Evolutionary conservation across 2,329 filamentous ascomycete genomes (phyloP).

Genomic region (Sporothrix brasiliensis): DNA sequence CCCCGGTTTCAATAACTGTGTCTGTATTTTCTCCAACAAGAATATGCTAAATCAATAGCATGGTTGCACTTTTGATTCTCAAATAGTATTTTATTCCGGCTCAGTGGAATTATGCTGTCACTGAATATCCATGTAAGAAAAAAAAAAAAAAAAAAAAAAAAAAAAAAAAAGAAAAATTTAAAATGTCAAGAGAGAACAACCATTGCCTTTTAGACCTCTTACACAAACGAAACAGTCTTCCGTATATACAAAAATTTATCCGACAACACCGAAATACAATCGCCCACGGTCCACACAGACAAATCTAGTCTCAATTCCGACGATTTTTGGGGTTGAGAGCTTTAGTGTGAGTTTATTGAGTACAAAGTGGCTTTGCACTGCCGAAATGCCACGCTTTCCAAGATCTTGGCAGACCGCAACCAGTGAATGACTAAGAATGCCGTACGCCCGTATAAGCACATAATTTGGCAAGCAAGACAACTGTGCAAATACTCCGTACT

Average conservation of each 20-base stretch:
- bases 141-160: too few species aligned
- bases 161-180: too few species aligned
- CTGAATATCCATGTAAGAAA: neutral
- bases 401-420: constrained; percentile 27
- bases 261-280: neutral
- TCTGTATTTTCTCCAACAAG: neutral
- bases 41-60: neutral
- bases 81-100: neutral
- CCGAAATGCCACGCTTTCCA: constrained; percentile 32
- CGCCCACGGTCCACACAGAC: neutral
- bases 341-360: neutral
- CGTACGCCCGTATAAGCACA: neutral
- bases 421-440: neutral
- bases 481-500: too few species aligned
- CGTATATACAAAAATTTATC: too few species aligned
- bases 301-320: too few species aligned
- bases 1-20: neutral
- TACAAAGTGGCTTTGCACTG: constrained; percentile 28
- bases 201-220: too few species aligned
- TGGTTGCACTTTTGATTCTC: neutral
- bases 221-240: too few species aligned
- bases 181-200: too few species aligned
- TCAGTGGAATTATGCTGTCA: too few species aligned
- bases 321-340: too few species aligned
- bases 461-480: neutral